Evolutionary conservation across 2,329 filamentous ascomycete species (phyloP).

Genomic region (Dryadomyces quercus-mongolicae): DNA sequence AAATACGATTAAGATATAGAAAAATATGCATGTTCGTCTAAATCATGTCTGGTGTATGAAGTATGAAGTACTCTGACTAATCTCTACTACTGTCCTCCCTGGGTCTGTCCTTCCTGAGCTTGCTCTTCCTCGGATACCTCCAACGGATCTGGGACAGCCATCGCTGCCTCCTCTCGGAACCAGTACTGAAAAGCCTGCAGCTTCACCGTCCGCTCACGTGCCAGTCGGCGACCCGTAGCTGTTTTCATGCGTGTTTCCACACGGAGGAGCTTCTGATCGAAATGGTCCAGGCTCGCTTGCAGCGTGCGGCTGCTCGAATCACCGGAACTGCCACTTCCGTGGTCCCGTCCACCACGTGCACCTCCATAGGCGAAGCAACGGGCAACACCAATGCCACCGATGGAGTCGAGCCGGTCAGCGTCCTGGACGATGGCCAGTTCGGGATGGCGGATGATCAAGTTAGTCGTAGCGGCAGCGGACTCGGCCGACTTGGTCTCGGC

Average conservation of each 20-base stretch:
- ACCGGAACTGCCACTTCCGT: not conserved
- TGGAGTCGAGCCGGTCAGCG: conserved; percentile 81
- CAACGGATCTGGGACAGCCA: conserved; percentile 4
- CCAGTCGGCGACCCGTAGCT: conserved; percentile 38
- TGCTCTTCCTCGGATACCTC: not conserved
- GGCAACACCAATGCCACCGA: conserved; percentile 76
- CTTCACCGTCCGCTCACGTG: conserved; percentile 38
- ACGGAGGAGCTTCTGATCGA: conserved; percentile 61
- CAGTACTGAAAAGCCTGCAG: conserved; percentile 41
- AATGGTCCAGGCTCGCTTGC: conserved; percentile 58
- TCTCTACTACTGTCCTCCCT: too few species aligned
- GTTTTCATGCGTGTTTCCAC: conserved; percentile 57
- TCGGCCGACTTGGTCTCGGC: conserved; percentile 58
- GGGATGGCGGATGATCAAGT: conserved; percentile 52
- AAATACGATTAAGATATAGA: too few species aligned
- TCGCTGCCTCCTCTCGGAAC: conserved; percentile 40
- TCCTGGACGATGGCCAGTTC: conserved; percentile 83
- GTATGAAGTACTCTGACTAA: too few species aligned
- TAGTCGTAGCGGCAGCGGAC: conserved; percentile 46
- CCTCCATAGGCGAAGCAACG: conserved; percentile 68
- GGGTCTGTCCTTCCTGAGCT: too few species aligned
- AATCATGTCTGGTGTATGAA: too few species aligned
- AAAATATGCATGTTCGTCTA: too few species aligned
- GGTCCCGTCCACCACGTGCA: conserved; percentile 30
- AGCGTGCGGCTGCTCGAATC: conserved; percentile 29